A percentile compares a stretch with the other conserved stretches of the same genome.
phyloP scores from a whole-genome alignment of 192 early-diverging fungal species.

The Coemansia asiatica region DNA sequence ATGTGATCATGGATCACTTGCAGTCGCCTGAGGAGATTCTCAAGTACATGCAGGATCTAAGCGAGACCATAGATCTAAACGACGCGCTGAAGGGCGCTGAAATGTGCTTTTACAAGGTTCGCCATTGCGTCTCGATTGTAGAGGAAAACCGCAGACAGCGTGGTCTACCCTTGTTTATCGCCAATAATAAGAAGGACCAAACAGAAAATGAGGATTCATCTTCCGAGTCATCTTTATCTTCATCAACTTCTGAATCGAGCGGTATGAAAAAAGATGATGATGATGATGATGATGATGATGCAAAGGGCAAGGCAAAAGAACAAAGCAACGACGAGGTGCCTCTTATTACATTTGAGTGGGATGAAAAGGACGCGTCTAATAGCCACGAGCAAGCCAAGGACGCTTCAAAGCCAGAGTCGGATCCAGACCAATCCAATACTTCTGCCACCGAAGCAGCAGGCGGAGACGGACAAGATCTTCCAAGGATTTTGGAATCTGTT shows the following conservation, averaged over 20 bases:
- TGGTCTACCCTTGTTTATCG: constrained; percentile 20
- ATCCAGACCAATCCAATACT: background rate
- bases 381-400: background rate
- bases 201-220: background rate
- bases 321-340: constrained; percentile 33
- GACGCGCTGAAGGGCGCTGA: constrained; percentile 78
- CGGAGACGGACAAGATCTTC: constrained; percentile 16
- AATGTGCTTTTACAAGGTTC: constrained; percentile 63
- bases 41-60: constrained; percentile 90
- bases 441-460: background rate
- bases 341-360: constrained; percentile 47
- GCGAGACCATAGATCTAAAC: constrained; percentile 72
- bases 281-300: background rate
- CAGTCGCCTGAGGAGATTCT: constrained; percentile 89
- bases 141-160: constrained; percentile 27
- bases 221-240: background rate
- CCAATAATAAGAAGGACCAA: background rate
- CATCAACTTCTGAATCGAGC: too few species aligned
- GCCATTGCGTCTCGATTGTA: constrained; percentile 33
- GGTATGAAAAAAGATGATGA: background rate
- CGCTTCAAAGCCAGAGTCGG: background rate
- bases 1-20: constrained; percentile 76
- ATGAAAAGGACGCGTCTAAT: constrained; percentile 14
- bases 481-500: constrained; percentile 36
- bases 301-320: constrained; percentile 5